Conservation (phyloP, 2,329 filamentous ascomycete genomes). For the Endothia cerciana region DNA sequence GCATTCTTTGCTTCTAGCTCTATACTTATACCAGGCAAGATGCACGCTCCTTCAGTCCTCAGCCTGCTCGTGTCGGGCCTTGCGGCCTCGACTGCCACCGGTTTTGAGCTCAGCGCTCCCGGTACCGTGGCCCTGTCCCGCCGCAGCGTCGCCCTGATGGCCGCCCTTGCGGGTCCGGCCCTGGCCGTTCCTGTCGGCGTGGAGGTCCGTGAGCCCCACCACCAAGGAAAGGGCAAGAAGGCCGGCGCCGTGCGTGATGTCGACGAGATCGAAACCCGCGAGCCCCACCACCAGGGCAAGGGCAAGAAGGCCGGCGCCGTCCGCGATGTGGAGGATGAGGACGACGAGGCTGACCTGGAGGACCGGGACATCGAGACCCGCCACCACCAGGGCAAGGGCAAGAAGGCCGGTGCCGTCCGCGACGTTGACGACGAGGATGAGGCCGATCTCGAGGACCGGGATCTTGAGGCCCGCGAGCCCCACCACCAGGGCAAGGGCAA, state of each 20-base stretch:
- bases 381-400: constrained; percentile 29
- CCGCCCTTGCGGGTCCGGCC: constrained; percentile 21
- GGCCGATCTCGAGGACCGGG: background rate
- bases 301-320: constrained; percentile 26
- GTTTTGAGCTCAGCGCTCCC: constrained; percentile 20
- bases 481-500: constrained; percentile 10
- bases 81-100: constrained; percentile 22
- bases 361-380: constrained; percentile 30
- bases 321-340: background rate
- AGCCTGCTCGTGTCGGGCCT: constrained; percentile 28
- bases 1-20: background rate
- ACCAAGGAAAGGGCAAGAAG: constrained; percentile 28
- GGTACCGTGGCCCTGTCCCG: constrained; percentile 21
- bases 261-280: constrained; percentile 7
- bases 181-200: constrained; percentile 32
- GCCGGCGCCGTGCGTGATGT: constrained; percentile 16
- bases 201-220: constrained; percentile 28
- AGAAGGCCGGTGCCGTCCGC: constrained; percentile 14
- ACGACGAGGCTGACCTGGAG: background rate
- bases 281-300: constrained; percentile 32
- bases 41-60: constrained; percentile 27
- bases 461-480: constrained; percentile 12
- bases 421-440: constrained; percentile 31
- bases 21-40: constrained; percentile 19
- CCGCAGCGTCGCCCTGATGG: constrained; percentile 25